phyloP scores from a whole-genome alignment of 2,329 filamentous ascomycete genomes.

The Septoria linicola region DNA sequence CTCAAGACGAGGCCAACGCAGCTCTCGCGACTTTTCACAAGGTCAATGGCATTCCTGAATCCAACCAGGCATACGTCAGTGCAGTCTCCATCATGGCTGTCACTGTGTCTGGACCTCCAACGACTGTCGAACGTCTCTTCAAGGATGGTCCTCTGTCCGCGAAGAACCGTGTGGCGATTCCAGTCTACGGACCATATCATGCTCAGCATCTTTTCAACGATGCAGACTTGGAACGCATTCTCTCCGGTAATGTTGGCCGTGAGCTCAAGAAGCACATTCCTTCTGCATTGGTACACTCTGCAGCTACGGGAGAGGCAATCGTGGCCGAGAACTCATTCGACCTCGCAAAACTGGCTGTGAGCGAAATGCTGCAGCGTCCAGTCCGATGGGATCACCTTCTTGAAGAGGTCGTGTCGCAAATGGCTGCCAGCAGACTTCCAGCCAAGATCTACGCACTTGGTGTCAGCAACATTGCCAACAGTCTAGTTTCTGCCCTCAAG shows the following conservation, averaged over 20 bases:
- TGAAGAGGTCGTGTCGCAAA: slow-evolving; percentile 49
- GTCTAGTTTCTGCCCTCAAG: slow-evolving; percentile 55
- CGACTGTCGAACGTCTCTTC: slow-evolving; percentile 54
- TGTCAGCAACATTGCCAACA: slow-evolving; percentile 55
- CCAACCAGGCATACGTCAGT: slow-evolving; percentile 58
- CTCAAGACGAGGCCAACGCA: slow-evolving; percentile 52
- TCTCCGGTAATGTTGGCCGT: slow-evolving; percentile 43
- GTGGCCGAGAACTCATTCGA: slow-evolving; percentile 48
- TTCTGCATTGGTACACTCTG: slow-evolving; percentile 48
- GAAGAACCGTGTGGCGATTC: slow-evolving; percentile 53
- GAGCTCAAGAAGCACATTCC: slow-evolving; percentile 46
- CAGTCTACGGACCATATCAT: slow-evolving; percentile 60
- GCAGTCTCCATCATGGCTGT: slow-evolving; percentile 59
- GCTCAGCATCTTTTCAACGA: slow-evolving; percentile 55
- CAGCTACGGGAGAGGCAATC: slow-evolving; percentile 48
- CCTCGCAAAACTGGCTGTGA: slow-evolving; percentile 45
- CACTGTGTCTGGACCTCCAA: slow-evolving; percentile 60
- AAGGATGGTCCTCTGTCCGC: slow-evolving; percentile 50
- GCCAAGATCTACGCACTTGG: slow-evolving; percentile 52
- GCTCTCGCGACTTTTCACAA: slow-evolving; percentile 60
- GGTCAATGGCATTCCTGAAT: slow-evolving; percentile 51
- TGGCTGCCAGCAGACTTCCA: slow-evolving; percentile 43
- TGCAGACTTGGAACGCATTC: slow-evolving; percentile 53
- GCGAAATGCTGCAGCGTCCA: slow-evolving; percentile 48
- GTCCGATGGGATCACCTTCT: slow-evolving; percentile 53